Conservation (phyloP, 139 green algal species). For the Asterochloris erici region DNA sequence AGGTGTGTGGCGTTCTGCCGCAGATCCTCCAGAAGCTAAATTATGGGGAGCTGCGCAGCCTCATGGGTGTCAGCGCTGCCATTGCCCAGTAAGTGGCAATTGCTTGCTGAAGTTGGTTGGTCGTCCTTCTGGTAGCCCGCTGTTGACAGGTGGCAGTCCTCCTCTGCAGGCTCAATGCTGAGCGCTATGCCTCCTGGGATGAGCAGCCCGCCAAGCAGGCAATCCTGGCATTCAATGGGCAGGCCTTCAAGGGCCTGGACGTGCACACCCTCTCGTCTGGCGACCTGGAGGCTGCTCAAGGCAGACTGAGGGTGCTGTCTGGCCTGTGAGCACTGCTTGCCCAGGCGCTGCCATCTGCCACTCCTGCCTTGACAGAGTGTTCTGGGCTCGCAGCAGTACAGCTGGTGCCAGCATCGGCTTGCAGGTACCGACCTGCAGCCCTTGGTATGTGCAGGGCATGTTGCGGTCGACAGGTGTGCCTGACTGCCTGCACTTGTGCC, state of each 20-base stretch:
- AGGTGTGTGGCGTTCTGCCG: not conserved
- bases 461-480: too few relatives aligned
- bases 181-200: constrained; percentile 21
- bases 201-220: not conserved
- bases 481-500: too few relatives aligned
- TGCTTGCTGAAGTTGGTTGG: not conserved
- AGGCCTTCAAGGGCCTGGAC: constrained; percentile 25
- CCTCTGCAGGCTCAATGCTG: constrained; percentile 21
- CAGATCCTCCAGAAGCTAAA: not conserved
- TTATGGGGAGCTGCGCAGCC: not conserved
- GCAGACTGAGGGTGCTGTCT: constrained; percentile 30
- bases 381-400: too few relatives aligned
- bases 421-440: too few relatives aligned
- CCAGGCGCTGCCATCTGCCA: too few relatives aligned
- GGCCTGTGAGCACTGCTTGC: not conserved
- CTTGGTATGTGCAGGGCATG: too few relatives aligned
- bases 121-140: not conserved
- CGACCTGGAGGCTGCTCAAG: constrained; percentile 18
- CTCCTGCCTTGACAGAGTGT: too few relatives aligned
- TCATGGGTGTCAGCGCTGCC: not conserved
- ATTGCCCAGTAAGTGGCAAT: constrained; percentile 7
- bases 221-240: constrained; percentile 25
- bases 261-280: not conserved
- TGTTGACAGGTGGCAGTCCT: not conserved
- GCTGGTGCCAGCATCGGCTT: too few relatives aligned